Percentiles rank a stretch among this genome's conserved stretches.
These are phyloP conservation scores for Candida rishiriensis DNA, from an alignment of 805 yeast species.

Conservation along the genomic window DNA sequence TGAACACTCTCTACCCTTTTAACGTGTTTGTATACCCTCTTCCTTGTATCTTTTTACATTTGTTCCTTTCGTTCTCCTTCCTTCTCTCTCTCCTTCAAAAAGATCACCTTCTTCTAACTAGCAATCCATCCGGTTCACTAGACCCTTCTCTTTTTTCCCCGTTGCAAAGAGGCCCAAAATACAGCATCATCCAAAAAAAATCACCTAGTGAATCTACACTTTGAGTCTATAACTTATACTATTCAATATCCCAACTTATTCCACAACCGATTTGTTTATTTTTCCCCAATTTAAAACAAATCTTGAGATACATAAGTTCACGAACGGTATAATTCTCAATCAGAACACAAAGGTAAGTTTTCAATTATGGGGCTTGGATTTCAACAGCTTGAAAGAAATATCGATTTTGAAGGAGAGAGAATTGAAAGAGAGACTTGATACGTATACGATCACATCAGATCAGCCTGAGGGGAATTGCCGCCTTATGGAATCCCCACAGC, in stretches of 20 bases:
- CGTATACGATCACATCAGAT: too few species aligned
- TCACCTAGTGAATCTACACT: too few species aligned
- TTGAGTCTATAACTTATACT: background rate
- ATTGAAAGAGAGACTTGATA: too few species aligned
- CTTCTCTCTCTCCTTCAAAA: slow-evolving; percentile 35
- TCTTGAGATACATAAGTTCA: slow-evolving; percentile 5
- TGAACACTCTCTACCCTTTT: background rate
- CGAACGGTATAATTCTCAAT: slow-evolving; percentile 7
- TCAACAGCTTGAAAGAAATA: too few species aligned
- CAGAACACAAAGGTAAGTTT: background rate
- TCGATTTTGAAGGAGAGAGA: too few species aligned
- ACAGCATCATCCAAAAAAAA: background rate
- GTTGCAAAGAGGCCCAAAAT: too few species aligned
- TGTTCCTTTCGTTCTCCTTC: slow-evolving; percentile 22
- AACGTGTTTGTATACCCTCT: slow-evolving; percentile 5
- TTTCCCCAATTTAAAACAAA: slow-evolving; percentile 4
- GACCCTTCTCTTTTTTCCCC: background rate
- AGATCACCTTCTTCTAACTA: slow-evolving; percentile 28
- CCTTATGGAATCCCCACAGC: too few species aligned
- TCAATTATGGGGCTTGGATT: background rate
- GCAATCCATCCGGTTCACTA: slow-evolving; percentile 5
- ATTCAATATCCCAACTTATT: background rate
- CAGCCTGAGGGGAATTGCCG: too few species aligned
- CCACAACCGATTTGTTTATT: background rate
- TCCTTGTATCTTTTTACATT: slow-evolving; percentile 9